These are phyloP conservation scores for Anthracocystis panici-leucophaei DNA, from an alignment of 1,284 basidiomycete genomes.

Conservation along the genomic window DNA sequence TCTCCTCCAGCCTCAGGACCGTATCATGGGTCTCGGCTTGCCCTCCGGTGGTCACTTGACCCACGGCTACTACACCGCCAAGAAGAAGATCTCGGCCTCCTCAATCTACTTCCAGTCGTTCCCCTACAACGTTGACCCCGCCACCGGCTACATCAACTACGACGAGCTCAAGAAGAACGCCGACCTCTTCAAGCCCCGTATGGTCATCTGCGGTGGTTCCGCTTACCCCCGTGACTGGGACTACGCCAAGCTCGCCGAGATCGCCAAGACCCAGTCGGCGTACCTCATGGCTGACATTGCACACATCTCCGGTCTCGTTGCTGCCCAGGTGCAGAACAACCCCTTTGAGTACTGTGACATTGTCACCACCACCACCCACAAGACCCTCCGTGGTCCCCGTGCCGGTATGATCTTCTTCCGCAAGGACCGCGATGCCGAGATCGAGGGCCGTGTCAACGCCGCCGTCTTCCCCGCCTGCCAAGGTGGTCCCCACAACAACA, in stretches of 20 bases:
- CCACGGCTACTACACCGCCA: slow-evolving; percentile 98
- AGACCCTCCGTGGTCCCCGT: slow-evolving; percentile 97
- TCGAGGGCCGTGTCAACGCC: slow-evolving; percentile 95
- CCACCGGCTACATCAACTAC: slow-evolving; percentile 92
- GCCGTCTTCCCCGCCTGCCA: slow-evolving; percentile 99
- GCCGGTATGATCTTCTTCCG: slow-evolving; percentile 99
- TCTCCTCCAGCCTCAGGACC: slow-evolving; percentile 95
- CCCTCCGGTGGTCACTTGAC: slow-evolving; percentile 98
- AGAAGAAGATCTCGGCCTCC: slow-evolving; percentile 99
- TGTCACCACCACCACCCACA: slow-evolving; percentile 78
- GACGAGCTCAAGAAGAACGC: slow-evolving; percentile 84
- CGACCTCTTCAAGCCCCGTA: slow-evolving; percentile 93
- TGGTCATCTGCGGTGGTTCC: slow-evolving; percentile 97
- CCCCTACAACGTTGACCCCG: slow-evolving; percentile 82
- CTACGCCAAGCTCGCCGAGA: slow-evolving; percentile 79
- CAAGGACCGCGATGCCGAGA: slow-evolving; percentile 86
- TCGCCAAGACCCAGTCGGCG: slow-evolving; percentile 87
- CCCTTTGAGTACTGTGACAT: slow-evolving; percentile 98
- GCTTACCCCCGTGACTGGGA: slow-evolving; percentile 98
- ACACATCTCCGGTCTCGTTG: slow-evolving; percentile 66
- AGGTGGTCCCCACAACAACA: slow-evolving; percentile 99
- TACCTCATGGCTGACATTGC: slow-evolving; percentile 77
- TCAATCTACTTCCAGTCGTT: slow-evolving; percentile 99
- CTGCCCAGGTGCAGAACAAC: slow-evolving; percentile 89
- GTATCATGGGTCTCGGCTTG: slow-evolving; percentile 98